Percentiles rank a stretch among this genome's conserved stretches.
Conservation (phyloP, 2,329 filamentous ascomycete genomes). For the Aspergillus ochraceoroseus region DNA sequence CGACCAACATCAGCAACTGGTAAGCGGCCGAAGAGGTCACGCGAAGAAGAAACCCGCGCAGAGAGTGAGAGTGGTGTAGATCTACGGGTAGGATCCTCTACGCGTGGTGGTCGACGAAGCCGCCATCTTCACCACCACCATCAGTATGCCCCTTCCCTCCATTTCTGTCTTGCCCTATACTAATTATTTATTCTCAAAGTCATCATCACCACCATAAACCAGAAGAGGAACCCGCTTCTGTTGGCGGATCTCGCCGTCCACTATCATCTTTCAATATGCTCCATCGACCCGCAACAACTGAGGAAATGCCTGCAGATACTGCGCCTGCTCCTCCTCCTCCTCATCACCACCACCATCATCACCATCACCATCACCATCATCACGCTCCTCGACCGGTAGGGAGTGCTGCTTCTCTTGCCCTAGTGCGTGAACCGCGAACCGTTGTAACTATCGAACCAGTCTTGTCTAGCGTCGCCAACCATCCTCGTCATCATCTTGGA, state of each 20-base stretch:
- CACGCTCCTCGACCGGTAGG: conserved; percentile 29
- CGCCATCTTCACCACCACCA: conserved; percentile 55
- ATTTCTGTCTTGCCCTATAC: conserved; percentile 9
- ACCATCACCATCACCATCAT: conserved; percentile 29
- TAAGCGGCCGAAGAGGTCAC: conserved; percentile 62
- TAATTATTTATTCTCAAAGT: conserved; percentile 28
- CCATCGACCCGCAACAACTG: conserved; percentile 30
- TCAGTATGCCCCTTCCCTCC: conserved; percentile 42
- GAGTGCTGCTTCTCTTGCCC: conserved; percentile 26
- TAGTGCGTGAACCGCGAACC: conserved; percentile 56
- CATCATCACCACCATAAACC: conserved; percentile 54
- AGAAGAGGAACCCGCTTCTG: conserved; percentile 44
- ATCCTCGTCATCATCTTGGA: conserved; percentile 74
- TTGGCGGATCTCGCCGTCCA: conserved; percentile 25
- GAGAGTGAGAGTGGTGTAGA: conserved; percentile 64
- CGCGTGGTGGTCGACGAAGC: conserved; percentile 62
- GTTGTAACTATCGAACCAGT: conserved; percentile 65
- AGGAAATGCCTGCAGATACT: conserved; percentile 18
- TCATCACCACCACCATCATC: conserved; percentile 48
- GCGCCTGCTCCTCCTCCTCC: conserved; percentile 23
- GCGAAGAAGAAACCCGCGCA: conserved; percentile 65
- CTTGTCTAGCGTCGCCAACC: conserved; percentile 64
- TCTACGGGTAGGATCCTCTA: conserved; percentile 55
- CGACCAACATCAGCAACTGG: conserved; percentile 48
- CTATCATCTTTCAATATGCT: conserved; percentile 26